These are phyloP conservation scores for Vickermania spadyakhi DNA, from an alignment of 208 protist species.

Conservation along the genomic window DNA sequence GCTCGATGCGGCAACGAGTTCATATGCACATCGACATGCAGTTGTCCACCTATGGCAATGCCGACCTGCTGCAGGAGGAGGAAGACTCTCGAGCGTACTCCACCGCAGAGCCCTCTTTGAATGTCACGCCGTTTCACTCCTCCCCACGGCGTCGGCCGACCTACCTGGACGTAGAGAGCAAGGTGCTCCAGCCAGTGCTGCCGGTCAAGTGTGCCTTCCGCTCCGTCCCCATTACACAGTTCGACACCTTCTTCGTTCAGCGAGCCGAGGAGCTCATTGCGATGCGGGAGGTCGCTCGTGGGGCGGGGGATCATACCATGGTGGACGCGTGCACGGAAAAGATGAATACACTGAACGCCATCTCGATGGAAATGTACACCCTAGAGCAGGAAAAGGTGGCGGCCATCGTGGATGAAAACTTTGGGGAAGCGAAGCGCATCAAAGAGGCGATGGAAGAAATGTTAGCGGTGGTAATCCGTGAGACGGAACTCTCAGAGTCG, in stretches of 20 bases:
- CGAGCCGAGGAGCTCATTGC: constrained; percentile 68
- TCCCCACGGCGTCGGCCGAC: background rate
- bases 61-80: background rate
- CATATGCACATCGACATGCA: constrained; percentile 8
- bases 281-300: constrained; percentile 68
- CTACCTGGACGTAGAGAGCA: background rate
- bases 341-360: constrained; percentile 50
- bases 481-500: constrained; percentile 32
- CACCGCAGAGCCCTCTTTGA: background rate
- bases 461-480: constrained; percentile 35
- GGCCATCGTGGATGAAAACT: constrained; percentile 86
- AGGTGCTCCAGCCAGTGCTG: background rate
- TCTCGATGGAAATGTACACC: constrained; percentile 62
- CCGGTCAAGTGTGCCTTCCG: constrained; percentile 30
- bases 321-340: constrained; percentile 60
- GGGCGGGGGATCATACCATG: constrained; percentile 56
- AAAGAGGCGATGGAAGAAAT: constrained; percentile 68
- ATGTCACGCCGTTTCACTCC: background rate
- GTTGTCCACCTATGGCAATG: background rate
- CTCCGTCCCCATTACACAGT: constrained; percentile 72
- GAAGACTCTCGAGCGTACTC: background rate
- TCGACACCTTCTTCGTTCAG: constrained; percentile 82
- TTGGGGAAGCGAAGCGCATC: constrained; percentile 61
- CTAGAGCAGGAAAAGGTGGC: constrained; percentile 83
- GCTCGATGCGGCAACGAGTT: constrained; percentile 15